Evolutionary conservation across 805 yeast genomes (phyloP).

Genomic region (Wickerhamiella alocasiicola): DNA sequence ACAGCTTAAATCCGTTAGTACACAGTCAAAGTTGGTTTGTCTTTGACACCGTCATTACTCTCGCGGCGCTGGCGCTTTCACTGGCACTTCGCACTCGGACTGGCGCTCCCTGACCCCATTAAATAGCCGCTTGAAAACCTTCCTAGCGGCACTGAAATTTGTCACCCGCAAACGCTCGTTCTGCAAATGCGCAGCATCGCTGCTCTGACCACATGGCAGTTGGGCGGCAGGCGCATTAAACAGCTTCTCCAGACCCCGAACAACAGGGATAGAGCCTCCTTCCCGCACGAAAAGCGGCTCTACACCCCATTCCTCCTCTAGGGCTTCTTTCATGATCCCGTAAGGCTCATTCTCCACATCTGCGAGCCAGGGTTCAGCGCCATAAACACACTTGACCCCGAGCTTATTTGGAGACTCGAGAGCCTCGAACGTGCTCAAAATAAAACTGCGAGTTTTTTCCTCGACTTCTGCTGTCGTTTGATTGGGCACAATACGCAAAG

Average conservation of each 20-base stretch:
- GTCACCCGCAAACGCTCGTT: slow-evolving; percentile 73
- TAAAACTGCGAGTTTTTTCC: slow-evolving; percentile 33
- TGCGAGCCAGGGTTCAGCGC: slow-evolving; percentile 95
- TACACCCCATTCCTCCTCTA: slow-evolving; percentile 58
- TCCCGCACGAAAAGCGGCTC: slow-evolving; percentile 84
- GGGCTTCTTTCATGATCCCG: slow-evolving; percentile 47
- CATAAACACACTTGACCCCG: slow-evolving; percentile 51
- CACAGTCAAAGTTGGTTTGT: no score
- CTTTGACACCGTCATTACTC: no score
- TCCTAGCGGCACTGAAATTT: slow-evolving; percentile 63
- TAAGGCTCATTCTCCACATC: slow-evolving; percentile 68
- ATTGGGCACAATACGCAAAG: slow-evolving; percentile 81
- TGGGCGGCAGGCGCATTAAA: slow-evolving; percentile 87
- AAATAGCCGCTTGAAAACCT: slow-evolving; percentile 31
- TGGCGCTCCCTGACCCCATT: slow-evolving; percentile 1
- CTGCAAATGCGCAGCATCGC: slow-evolving; percentile 86
- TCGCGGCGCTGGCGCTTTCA: no score
- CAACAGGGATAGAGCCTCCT: slow-evolving; percentile 93
- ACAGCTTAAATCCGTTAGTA: no score
- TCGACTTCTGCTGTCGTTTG: slow-evolving; percentile 58
- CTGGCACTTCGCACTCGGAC: background rate
- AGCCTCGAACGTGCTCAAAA: slow-evolving; percentile 37
- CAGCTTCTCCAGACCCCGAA: slow-evolving; percentile 68
- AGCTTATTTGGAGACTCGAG: slow-evolving; percentile 53
- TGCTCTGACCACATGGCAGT: slow-evolving; percentile 89